Evolutionary conservation across 2,329 filamentous ascomycete genomes (phyloP), one percentile per base, ranked within the genome.

Genomic region (Trichoderma sp.): DNA sequence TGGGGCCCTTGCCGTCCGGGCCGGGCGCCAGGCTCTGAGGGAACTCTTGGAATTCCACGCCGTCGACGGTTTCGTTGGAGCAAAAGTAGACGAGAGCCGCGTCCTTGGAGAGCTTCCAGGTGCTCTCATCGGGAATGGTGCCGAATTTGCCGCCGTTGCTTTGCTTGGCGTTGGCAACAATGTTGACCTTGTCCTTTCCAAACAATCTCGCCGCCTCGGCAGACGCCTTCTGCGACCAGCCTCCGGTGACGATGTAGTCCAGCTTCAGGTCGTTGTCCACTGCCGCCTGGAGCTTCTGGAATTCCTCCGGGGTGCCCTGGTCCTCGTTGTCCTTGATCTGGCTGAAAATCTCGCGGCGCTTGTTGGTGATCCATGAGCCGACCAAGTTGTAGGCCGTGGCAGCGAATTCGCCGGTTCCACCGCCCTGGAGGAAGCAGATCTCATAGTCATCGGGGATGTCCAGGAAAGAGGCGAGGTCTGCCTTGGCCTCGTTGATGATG

Each of bases 1-100:
- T 87, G 0, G 90, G 89, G 37, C 89, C 88, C 62, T 90, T 86
- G 10, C 89, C 89, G 61, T 89, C 86, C 1, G 84, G 80, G 7
- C 80, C 80, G 13, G 86, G 81, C 60, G 87, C 86, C 29, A 96
- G 84, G 8, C 80, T 79, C 72, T 89, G 82, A 29, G 95, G 95
- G 76, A 88, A 88, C n/a, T 75, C 81, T 6, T 91, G 93, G 74
- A 96, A 97, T 77, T 98, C 95, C 21, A 98, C 93, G 40, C 94
- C 94, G 75, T 97, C 93, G 6, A 96, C 93, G 0, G 93, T 97
- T 84, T 98, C 94, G 75, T 98, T 98, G 79, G 94, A 92, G 79
- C 95, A 97, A 79, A 89, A 94, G 81, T 97, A 98, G 2, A 95
- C 91, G 75, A 97, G 85, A 0, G 93, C 88, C 11, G 90, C 83